A percentile compares a stretch with the other conserved stretches of the same genome.
These are phyloP conservation scores for Aspergillus panamensis DNA, from an alignment of 495 filamentous ascomycete species.

Conservation along the genomic window DNA sequence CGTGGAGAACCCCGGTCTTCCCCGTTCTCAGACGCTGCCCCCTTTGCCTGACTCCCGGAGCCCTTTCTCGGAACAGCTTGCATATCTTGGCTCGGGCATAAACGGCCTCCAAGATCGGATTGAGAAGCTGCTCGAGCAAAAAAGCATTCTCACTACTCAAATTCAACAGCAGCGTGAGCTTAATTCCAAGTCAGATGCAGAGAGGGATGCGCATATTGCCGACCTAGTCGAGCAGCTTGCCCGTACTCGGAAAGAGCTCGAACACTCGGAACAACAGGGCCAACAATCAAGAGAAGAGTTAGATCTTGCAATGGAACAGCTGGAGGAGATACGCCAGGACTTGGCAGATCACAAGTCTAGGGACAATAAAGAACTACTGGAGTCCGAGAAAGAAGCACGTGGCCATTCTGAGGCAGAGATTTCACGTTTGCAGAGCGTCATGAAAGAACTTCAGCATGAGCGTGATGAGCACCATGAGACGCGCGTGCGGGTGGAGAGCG, in stretches of 20 bases:
- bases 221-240: slow-evolving; percentile 49
- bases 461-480: slow-evolving; percentile 39
- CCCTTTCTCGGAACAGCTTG: slow-evolving; percentile 49
- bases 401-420: slow-evolving; percentile 52
- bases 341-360: slow-evolving; percentile 24
- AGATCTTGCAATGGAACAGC: slow-evolving; percentile 41
- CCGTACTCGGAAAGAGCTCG: slow-evolving; percentile 38
- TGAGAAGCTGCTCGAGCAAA: slow-evolving; percentile 70
- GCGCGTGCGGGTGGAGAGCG: slow-evolving; percentile 31
- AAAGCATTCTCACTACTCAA: slow-evolving; percentile 77
- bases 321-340: slow-evolving; percentile 44
- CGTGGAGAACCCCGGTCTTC: slow-evolving; percentile 45
- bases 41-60: slow-evolving; percentile 45
- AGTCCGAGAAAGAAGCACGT: slow-evolving; percentile 56
- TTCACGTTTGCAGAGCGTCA: slow-evolving; percentile 30
- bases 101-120: slow-evolving; percentile 62
- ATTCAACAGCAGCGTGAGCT: slow-evolving; percentile 91
- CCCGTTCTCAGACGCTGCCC: slow-evolving; percentile 43
- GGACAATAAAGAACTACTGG: slow-evolving; percentile 29
- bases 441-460: slow-evolving; percentile 32
- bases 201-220: slow-evolving; percentile 53
- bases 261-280: slow-evolving; percentile 37
- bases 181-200: slow-evolving; percentile 62
- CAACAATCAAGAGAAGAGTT: slow-evolving; percentile 43
- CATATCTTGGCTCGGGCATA: slow-evolving; percentile 62